phyloP scores from a whole-genome alignment of 2,329 filamentous ascomycete species.

The Thermothelomyces thermophilus region DNA sequence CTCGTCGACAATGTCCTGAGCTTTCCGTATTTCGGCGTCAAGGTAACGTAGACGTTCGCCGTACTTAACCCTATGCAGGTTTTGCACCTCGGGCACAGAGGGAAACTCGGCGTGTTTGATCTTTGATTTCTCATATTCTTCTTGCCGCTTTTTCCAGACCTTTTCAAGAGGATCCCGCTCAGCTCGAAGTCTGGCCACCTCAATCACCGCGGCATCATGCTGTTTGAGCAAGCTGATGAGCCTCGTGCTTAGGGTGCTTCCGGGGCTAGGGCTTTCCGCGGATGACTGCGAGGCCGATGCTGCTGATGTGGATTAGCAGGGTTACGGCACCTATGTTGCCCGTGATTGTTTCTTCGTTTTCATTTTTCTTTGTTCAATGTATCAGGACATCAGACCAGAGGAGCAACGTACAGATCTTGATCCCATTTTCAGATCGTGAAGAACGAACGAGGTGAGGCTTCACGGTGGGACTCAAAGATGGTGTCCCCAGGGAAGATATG shows the following conservation, averaged over 20 bases:
- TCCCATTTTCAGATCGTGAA: slow-evolving; percentile 1
- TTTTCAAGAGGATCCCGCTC: slow-evolving; percentile 15
- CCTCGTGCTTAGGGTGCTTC: not conserved
- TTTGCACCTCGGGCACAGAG: slow-evolving; percentile 24
- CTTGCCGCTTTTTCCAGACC: slow-evolving; percentile 13
- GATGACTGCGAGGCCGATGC: slow-evolving; percentile 2
- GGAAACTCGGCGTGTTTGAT: slow-evolving; percentile 22
- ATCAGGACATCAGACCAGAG: no score
- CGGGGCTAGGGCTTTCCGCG: not conserved
- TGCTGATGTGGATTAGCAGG: slow-evolving; percentile 1
- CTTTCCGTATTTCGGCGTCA: slow-evolving; percentile 7
- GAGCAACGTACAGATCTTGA: slow-evolving; percentile 5
- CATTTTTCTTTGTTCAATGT: no score
- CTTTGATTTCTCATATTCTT: slow-evolving; percentile 20
- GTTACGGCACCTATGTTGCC: not conserved
- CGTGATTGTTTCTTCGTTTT: no score
- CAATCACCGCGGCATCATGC: not conserved
- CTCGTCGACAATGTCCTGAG: not conserved
- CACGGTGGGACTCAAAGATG: not conserved
- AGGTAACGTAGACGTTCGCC: slow-evolving; percentile 4
- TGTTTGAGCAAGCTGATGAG: not conserved
- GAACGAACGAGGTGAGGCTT: not conserved
- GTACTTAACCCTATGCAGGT: slow-evolving; percentile 14
- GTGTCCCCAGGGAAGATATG: not conserved
- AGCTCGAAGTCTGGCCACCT: slow-evolving; percentile 8